Base-by-base conservation (phyloP, 306 rosid genomes). In the Herpetospermum pedunculosum region DNA sequence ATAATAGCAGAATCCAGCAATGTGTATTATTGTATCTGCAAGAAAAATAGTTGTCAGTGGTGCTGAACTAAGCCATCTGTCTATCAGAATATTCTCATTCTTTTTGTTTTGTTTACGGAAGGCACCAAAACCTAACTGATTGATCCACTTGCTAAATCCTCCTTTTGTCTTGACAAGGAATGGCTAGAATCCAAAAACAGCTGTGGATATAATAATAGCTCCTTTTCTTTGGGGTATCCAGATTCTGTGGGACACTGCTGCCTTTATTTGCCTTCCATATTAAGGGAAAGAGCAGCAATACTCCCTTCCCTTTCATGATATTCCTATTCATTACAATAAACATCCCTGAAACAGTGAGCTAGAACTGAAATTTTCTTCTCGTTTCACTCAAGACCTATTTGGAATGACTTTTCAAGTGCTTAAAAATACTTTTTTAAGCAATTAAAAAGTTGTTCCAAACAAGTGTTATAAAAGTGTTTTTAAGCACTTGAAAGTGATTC, bases 201-300 rank as follows among this genome's bases (percentile, higher is more conserved):
- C 4, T 23, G 60, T 10, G 25, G 3, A 48, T 19, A 6, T n/a
- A 48, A 47, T 23, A 48, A 2, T 34, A 0, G 19, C 72, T 40
- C 72, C 29, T 38, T 65, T 65, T 65, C 50, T 11, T 38, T 65
- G 5, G 18, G 32, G 21, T 25, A 13, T 1, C 12, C 32, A 65
- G 52, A 65, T 65, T 65, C 72, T 65, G 50, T 67, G 52, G 21
- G 49, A 23, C 52, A 38, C 8, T 67, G 35, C 72, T 41, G 52
- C 37, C 73, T 67, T 67, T 67, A 41, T 67, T 67, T 67, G 73
- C 73, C 50, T 67, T 67, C 35, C 21, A 38, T 67, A 43, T 14
- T 67, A 67, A 38, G 52, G 48, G 52, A 44, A 26, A 40, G 13
- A 41, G 35, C 73, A 40, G 6, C 35, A 21, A 25, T 8, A 68